Evolutionary conservation across 768 basidiomycete species (phyloP).

Genomic region (Termitomyces sp.): DNA sequence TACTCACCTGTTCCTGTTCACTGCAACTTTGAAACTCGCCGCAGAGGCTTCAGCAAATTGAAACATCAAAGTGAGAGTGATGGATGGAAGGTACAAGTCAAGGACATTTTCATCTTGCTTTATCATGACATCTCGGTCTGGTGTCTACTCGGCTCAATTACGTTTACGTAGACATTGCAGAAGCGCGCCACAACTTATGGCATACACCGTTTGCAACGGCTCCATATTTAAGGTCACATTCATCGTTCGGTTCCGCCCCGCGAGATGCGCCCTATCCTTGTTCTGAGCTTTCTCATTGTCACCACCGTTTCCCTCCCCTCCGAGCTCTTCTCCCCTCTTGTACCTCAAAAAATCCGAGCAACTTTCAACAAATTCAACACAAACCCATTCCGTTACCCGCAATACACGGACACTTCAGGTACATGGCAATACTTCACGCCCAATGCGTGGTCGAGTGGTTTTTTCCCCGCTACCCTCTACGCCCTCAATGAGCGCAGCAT

Average conservation of each 20-base stretch:
- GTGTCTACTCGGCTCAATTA: no score
- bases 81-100: not conserved
- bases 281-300: not conserved
- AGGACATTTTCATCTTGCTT: no score
- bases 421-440: conserved; percentile 49
- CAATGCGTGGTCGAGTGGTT: conserved; percentile 64
- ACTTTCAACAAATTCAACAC: conserved; percentile 37
- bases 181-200: not conserved
- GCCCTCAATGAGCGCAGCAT: conserved; percentile 48
- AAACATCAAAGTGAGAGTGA: not conserved
- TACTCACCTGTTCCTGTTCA: no score
- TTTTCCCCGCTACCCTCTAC: conserved; percentile 59
- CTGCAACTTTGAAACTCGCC: not conserved
- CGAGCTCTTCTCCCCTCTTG: conserved; percentile 53
- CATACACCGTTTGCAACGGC: not conserved
- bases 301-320: not conserved
- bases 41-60: not conserved
- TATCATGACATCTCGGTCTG: not conserved
- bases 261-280: not conserved
- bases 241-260: not conserved
- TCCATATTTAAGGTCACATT: not conserved
- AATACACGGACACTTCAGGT: conserved; percentile 48
- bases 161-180: not conserved
- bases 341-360: conserved; percentile 51
- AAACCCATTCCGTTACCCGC: conserved; percentile 27